Percentiles rank a stretch among this genome's conserved stretches.
These are phyloP conservation scores for Bassia scoparia DNA, from an alignment of 148 eudicot species.

Conservation along the genomic window DNA sequence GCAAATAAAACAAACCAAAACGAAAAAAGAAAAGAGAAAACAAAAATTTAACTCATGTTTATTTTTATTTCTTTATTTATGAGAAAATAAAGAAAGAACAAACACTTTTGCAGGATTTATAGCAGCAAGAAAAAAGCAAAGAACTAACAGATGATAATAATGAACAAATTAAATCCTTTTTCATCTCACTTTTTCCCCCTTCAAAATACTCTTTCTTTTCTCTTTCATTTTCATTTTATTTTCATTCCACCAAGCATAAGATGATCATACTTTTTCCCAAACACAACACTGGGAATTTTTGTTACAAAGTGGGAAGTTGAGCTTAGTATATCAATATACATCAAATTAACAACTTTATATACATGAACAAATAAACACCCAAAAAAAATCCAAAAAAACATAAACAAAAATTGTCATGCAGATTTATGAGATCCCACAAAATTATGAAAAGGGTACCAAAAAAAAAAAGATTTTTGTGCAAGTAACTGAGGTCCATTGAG, in stretches of 20 bases:
- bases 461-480: neutral
- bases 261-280: neutral
- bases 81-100: neutral
- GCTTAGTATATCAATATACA: too few relatives aligned
- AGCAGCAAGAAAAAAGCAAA: slow-evolving; percentile 23
- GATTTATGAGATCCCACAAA: slow-evolving; percentile 11
- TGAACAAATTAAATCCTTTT: slow-evolving; percentile 29
- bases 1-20: slow-evolving; percentile 28
- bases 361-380: too few relatives aligned
- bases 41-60: slow-evolving; percentile 20
- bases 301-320: neutral
- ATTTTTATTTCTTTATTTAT: slow-evolving; percentile 1
- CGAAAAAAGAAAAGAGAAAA: slow-evolving; percentile 14
- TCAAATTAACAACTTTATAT: neutral
- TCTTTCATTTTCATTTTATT: neutral
- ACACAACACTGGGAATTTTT: slow-evolving; percentile 2
- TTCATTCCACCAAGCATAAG: neutral
- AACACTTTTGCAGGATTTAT: slow-evolving; percentile 25
- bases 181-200: too few relatives aligned
- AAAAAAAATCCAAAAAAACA: neutral
- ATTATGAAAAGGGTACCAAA: neutral
- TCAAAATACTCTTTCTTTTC: slow-evolving; percentile 7
- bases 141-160: slow-evolving; percentile 17
- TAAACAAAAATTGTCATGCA: neutral
- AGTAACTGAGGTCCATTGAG: slow-evolving; percentile 83